A percentile compares a stretch with the other conserved stretches of the same genome.
phyloP scores from a whole-genome alignment of 2,329 filamentous ascomycete species.

The Pezicula rhizophila region DNA sequence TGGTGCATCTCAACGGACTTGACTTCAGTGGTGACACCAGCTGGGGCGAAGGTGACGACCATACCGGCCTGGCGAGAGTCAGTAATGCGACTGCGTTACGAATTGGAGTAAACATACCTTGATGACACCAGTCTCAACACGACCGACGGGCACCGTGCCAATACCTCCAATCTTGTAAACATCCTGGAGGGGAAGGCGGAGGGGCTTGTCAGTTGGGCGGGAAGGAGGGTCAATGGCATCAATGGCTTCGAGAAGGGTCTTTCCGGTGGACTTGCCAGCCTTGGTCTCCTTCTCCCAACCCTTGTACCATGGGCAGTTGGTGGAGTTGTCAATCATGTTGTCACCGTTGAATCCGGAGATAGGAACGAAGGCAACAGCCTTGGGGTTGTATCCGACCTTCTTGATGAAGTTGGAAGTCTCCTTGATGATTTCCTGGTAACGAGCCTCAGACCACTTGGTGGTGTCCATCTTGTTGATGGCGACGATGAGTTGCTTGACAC shows the following conservation, averaged over 20 bases:
- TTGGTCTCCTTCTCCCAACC: slow-evolving; percentile 99
- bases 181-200: slow-evolving; percentile 99
- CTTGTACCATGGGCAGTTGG: slow-evolving; percentile 99
- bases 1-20: slow-evolving; percentile 99
- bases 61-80: slow-evolving; percentile 70
- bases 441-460: slow-evolving; percentile 93
- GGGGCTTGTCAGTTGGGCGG: slow-evolving; percentile 97
- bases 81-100: no score
- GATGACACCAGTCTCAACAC: slow-evolving; percentile 99
- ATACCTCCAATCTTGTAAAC: slow-evolving; percentile 99
- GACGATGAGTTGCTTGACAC: slow-evolving; percentile 99
- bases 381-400: slow-evolving; percentile 99
- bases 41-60: slow-evolving; percentile 97
- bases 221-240: slow-evolving; percentile 88
- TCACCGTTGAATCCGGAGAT: slow-evolving; percentile 99
- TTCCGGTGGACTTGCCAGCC: slow-evolving; percentile 77
- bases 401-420: slow-evolving; percentile 99
- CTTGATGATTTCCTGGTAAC: slow-evolving; percentile 99
- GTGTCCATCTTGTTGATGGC: slow-evolving; percentile 99
- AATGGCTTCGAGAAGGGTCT: slow-evolving; percentile 99
- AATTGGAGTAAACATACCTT: slow-evolving; percentile 72
- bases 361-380: slow-evolving; percentile 95
- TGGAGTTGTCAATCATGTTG: slow-evolving; percentile 91
- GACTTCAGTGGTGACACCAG: slow-evolving; percentile 99
- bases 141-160: slow-evolving; percentile 98